Evolutionary conservation across 805 yeast genomes (phyloP), one percentile per base, ranked within the genome.

Genomic region (Kockiozyma suomiensis): DNA sequence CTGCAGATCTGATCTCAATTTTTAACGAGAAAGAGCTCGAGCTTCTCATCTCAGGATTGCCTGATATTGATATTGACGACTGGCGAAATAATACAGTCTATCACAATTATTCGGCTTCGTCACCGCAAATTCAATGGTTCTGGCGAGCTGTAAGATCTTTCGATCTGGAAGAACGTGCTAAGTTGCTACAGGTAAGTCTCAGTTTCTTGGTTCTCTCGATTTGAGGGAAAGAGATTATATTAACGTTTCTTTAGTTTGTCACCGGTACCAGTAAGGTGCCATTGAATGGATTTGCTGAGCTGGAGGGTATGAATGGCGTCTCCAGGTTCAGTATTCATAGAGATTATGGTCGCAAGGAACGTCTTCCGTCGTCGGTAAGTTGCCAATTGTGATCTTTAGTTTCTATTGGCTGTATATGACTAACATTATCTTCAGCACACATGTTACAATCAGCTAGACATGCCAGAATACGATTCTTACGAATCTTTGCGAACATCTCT

Each of bases 201-300:
- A n/a, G n/a, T n/a, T n/a, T n/a, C n/a, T n/a, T n/a, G n/a, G n/a
- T n/a, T n/a, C n/a, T n/a, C n/a, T n/a, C n/a, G n/a, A n/a, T n/a
- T n/a, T n/a, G n/a, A n/a, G n/a, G n/a, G n/a, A n/a, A n/a, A n/a
- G n/a, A 6, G 13, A 23, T 15, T 17, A n/a, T 21, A 5, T 49
- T 52, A 50, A 52, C 53, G 10, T 13, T 4, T 35, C 6, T 17
- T 23, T 30, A 61, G 65, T 94, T 94, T 78, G 93, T 96, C 1
- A 94, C 99, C 0, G 99, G 99, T 61, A 93, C 99, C 0, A 86
- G 96, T 63, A 91, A 92, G 73, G 98, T 94, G 7, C 99, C 99
- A 25, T 79, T 92, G 63, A 88, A 88, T 69, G 99, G 99, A 1
- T 94, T 94, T 72, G 87, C 88, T 68, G 96, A 87, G 68, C 79